phyloP scores from a whole-genome alignment of 2,329 filamentous ascomycete species.

The Sodiomyces alkalinus region DNA sequence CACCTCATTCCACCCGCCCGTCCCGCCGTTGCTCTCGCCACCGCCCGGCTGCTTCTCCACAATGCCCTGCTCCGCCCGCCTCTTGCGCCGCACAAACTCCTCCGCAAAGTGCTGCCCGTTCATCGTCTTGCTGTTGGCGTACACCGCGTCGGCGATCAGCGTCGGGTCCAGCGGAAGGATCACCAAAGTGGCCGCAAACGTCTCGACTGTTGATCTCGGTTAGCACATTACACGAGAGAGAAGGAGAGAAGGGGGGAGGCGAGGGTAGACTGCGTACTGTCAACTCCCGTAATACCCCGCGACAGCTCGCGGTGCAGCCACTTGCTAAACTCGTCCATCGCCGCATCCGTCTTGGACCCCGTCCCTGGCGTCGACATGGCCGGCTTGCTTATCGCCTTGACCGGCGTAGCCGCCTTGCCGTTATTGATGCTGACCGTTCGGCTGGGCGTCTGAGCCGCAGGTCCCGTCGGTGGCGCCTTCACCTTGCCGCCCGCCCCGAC shows the following conservation, averaged over 20 bases:
- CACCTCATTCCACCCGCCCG: conserved; percentile 85
- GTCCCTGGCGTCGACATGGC: conserved; percentile 29
- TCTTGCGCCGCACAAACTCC: conserved; percentile 86
- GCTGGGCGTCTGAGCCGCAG: conserved; percentile 24
- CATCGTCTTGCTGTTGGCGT: conserved; percentile 74
- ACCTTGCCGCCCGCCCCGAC: conserved; percentile 89
- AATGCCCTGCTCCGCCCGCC: conserved; percentile 82
- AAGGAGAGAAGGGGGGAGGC: too few relatives aligned
- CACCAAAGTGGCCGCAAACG: conserved; percentile 63
- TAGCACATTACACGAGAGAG: conserved; percentile 12
- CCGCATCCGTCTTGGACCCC: conserved; percentile 29
- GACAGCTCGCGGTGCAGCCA: conserved; percentile 73
- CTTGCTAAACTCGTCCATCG: conserved; percentile 85
- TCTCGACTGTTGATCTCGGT: conserved; percentile 47
- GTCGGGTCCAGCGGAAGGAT: conserved; percentile 62
- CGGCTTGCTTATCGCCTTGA: conserved; percentile 36
- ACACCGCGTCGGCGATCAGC: conserved; percentile 81
- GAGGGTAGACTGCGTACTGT: conserved; percentile 27
- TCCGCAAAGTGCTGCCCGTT: conserved; percentile 88
- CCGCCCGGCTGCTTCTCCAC: conserved; percentile 56
- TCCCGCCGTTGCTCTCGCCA: conserved; percentile 31
- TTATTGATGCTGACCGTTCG: conserved; percentile 28
- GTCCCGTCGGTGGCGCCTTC: conserved; percentile 53
- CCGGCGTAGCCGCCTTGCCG: conserved; percentile 26
- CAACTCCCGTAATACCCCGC: conserved; percentile 40